Evolutionary conservation across 352 stramenopile species (phyloP), one percentile per base, ranked within the genome.

Genomic region (Phytophthora sp.): DNA sequence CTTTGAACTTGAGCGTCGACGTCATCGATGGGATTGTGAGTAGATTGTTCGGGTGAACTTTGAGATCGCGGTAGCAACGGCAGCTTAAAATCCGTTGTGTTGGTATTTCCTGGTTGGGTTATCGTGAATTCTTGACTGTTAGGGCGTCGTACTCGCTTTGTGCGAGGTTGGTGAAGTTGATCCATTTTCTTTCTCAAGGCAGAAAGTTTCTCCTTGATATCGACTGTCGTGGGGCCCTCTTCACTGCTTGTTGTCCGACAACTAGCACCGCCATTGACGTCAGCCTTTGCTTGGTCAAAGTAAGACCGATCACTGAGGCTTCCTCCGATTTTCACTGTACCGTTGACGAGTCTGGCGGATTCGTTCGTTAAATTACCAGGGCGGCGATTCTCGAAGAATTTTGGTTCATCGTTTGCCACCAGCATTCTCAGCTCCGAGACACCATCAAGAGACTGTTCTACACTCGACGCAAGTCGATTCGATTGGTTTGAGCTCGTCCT

Each of bases 101-200:
- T 46, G 18, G 31, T 47, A 27, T 35, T 26, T 16, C 1, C 18
- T 41, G 23, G 15, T 16, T 54, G 42, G 23, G 12, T 9, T 27
- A 45, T 39, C 4, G 29, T 44, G n/a, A 16, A 4, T 51, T 67
- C 63, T 51, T 68, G 54, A 13, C 44, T 73, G 21, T 26, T 49
- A 15, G 56, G 39, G 9, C 52, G 27, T 1, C 57, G 45, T 49
- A 74, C 24, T 23, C 76, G 76, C 39, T 82, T 88, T 4, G 58
- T 54, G 51, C 78, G 86, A n/a, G 71, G 57, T 7, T 76, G 81
- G 5, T 76, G 74, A 16, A 89, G 44, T 16, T 85, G 62, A 29
- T 69, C 74, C 3, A 81, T 73, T 69, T 90, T 93, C 42, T 74
- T 73, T 66, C 88, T 91, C 23, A 94, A 68, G 2, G 74, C 63